A percentile compares a stretch with the other conserved stretches of the same genome.
Evolutionary conservation across 2,329 filamentous ascomycete species (phyloP).

Genomic region (Pezicula radicicola): DNA sequence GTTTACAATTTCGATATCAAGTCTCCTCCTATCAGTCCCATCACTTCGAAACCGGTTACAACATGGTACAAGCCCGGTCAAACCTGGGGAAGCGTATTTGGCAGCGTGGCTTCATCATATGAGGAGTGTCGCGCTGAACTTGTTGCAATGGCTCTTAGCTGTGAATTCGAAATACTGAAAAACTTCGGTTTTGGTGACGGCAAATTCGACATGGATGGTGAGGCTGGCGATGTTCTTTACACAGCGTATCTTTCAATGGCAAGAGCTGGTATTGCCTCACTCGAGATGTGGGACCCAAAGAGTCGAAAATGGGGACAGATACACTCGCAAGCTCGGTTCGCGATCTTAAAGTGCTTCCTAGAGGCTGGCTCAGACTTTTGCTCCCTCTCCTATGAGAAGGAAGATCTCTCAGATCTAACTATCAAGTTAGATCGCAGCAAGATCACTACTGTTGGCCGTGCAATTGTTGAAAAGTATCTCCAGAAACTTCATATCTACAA

Average conservation of each 20-base stretch:
- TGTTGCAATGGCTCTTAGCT: slow-evolving; percentile 86
- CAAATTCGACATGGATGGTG: slow-evolving; percentile 64
- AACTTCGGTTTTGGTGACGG: slow-evolving; percentile 92
- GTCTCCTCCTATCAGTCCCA: slow-evolving; percentile 77
- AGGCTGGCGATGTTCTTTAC: slow-evolving; percentile 85
- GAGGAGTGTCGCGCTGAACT: slow-evolving; percentile 95
- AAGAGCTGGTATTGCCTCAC: slow-evolving; percentile 78
- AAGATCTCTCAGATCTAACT: slow-evolving; percentile 73
- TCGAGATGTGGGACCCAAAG: slow-evolving; percentile 95
- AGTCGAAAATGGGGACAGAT: slow-evolving; percentile 88
- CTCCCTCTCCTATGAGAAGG: slow-evolving; percentile 67
- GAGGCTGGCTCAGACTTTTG: slow-evolving; percentile 85
- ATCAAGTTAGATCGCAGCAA: slow-evolving; percentile 83
- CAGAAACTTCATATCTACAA: slow-evolving; percentile 94
- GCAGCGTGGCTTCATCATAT: slow-evolving; percentile 80
- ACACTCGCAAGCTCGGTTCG: slow-evolving; percentile 89
- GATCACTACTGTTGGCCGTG: slow-evolving; percentile 79
- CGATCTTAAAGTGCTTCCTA: slow-evolving; percentile 82
- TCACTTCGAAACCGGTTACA: slow-evolving; percentile 72
- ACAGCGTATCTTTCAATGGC: slow-evolving; percentile 91
- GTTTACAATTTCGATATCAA: slow-evolving; percentile 84
- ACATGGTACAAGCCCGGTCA: slow-evolving; percentile 94
- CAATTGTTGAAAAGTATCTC: slow-evolving; percentile 79
- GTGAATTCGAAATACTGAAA: slow-evolving; percentile 83
- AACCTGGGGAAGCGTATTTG: slow-evolving; percentile 93